Evolutionary conservation across 768 basidiomycete species (phyloP).

Genomic region (Daedaleopsis sinensis): DNA sequence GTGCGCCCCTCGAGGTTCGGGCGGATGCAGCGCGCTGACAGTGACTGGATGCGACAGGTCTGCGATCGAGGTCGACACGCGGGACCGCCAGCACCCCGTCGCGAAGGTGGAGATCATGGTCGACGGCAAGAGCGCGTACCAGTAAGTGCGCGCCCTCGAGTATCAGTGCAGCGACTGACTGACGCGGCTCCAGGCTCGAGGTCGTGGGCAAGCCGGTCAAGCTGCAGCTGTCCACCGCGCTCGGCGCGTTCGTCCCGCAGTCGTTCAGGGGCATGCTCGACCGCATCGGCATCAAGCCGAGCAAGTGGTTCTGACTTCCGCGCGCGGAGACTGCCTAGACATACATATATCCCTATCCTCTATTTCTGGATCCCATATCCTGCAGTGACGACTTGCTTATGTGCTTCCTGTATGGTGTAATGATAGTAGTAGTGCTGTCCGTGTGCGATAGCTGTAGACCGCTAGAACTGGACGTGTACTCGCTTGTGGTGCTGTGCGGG

Average conservation of each 20-base stretch:
- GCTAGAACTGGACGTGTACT: conserved; percentile 1
- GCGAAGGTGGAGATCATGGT: conserved; percentile 61
- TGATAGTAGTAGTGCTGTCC: not conserved
- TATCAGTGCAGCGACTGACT: not conserved
- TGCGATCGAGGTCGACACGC: conserved; percentile 70
- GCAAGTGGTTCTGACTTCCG: conserved; percentile 52
- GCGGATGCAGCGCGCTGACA: not conserved
- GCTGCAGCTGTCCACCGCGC: conserved; percentile 42
- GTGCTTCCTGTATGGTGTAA: not conserved
- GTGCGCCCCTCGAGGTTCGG: conserved; percentile 32
- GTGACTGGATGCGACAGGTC: conserved; percentile 50
- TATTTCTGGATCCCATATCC: not conserved
- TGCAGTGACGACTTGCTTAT: not conserved
- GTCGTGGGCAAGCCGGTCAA: conserved; percentile 52
- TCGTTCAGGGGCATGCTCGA: conserved; percentile 58
- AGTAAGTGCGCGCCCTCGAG: conserved; percentile 38
- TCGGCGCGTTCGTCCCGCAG: conserved; percentile 49
- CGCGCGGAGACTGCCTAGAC: not conserved
- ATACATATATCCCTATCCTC: not conserved
- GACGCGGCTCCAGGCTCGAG: conserved; percentile 41
- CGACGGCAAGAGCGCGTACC: conserved; percentile 56
- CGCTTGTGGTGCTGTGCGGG: not conserved
- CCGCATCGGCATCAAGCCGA: conserved; percentile 55
- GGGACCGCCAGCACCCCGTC: conserved; percentile 50
- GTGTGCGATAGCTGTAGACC: not conserved